A percentile compares a stretch with the other conserved stretches of the same genome.
Conservation (phyloP, 345 rosid genomes). For the Eucalyptus urophylla region DNA sequence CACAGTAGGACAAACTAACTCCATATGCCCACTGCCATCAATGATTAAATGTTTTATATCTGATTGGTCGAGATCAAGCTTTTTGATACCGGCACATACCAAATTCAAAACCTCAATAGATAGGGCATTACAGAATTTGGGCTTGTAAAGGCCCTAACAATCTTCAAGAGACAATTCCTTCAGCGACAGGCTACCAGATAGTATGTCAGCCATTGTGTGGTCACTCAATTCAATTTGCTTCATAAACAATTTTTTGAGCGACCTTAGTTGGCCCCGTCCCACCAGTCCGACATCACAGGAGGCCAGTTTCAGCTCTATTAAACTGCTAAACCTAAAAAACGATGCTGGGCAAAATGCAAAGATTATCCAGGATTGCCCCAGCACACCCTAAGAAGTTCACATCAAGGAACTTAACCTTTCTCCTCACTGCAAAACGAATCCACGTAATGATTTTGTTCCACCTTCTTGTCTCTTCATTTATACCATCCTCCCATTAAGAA, state of each 20-base stretch:
- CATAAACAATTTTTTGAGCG: neutral
- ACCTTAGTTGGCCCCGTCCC: neutral
- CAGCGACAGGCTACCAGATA: fast-evolving
- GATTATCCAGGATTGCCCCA: fast-evolving
- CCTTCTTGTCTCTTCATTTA: neutral
- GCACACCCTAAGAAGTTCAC: neutral
- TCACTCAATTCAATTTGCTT: neutral
- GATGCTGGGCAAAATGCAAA: neutral
- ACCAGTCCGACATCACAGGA: neutral
- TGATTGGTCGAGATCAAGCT: neutral
- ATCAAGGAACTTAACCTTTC: neutral
- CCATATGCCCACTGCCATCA: fast-evolving
- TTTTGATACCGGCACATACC: neutral
- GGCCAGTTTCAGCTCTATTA: neutral
- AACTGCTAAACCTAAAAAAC: neutral
- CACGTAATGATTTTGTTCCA: fast-evolving
- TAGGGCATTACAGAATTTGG: neutral
- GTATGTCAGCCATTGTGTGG: neutral
- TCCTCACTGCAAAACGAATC: neutral
- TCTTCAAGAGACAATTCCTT: neutral
- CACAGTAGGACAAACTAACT: neutral
- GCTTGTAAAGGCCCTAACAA: neutral
- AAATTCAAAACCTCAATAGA: neutral
- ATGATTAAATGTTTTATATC: neutral
- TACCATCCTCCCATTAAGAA: fast-evolving